Conservation (phyloP, 257 asterid genomes). For the Solanum pennellii region DNA sequence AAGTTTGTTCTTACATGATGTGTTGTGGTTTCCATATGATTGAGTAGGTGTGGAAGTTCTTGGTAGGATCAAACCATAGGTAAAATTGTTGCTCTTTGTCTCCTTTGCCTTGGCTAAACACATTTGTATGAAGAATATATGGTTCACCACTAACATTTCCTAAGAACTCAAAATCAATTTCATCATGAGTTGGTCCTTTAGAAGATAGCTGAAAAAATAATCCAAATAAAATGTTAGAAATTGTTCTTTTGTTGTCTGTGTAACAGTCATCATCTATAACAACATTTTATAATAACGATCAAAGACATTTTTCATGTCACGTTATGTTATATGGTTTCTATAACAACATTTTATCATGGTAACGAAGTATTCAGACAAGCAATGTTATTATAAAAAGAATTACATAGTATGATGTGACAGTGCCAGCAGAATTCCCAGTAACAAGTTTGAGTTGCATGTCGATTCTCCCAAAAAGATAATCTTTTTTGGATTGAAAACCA, state of each 20-base stretch:
- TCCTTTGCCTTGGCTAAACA: conserved; percentile 57
- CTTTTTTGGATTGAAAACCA: conserved; percentile 43
- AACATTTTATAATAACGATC: not conserved
- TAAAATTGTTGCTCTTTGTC: conserved; percentile 67
- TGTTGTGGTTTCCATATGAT: conserved; percentile 52
- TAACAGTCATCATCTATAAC: not conserved
- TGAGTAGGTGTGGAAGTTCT: conserved; percentile 64
- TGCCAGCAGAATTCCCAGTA: conserved; percentile 23
- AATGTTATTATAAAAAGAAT: not conserved
- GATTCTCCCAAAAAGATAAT: conserved; percentile 39
- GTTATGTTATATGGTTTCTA: not conserved
- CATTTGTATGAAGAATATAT: conserved; percentile 62
- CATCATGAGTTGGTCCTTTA: conserved; percentile 64
- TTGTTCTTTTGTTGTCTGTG: not conserved
- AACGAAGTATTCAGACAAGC: not conserved
- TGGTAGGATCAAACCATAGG: conserved; percentile 81
- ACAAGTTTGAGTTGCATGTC: conserved; percentile 60
- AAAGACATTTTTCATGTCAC: not conserved
- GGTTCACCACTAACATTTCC: conserved; percentile 62
- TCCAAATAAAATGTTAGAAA: not conserved
- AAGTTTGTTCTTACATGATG: conserved; percentile 39
- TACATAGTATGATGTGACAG: conserved; percentile 33
- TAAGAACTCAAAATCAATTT: conserved; percentile 72
- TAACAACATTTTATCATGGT: not conserved
- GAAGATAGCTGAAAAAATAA: conserved; percentile 50